Percentiles rank a stretch among this genome's conserved stretches.
Conservation (phyloP, 2,329 filamentous ascomycete species). For the Neobulgaria alba region DNA sequence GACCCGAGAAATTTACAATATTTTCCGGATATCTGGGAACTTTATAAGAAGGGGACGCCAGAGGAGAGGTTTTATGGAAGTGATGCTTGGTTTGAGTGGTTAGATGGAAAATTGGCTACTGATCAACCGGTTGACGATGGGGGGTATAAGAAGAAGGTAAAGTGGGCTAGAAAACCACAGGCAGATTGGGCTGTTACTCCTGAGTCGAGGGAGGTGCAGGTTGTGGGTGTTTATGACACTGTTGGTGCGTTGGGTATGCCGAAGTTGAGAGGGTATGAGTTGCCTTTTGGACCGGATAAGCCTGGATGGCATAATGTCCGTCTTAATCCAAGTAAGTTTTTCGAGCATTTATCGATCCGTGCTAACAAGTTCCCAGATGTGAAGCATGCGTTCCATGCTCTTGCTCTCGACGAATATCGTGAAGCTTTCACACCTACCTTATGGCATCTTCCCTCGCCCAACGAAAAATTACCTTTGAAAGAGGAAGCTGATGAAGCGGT, state of each 20-base stretch:
- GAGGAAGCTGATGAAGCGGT: too few relatives aligned
- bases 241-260: not conserved
- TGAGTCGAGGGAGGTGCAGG: too few relatives aligned
- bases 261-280: slow-evolving; percentile 5
- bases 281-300: slow-evolving; percentile 14
- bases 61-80: too few relatives aligned
- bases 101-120: too few relatives aligned
- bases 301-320: slow-evolving; percentile 26
- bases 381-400: slow-evolving; percentile 40
- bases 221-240: slow-evolving; percentile 7
- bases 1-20: not conserved
- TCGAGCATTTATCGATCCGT: too few relatives aligned
- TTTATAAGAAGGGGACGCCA: not conserved
- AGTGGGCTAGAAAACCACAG: too few relatives aligned
- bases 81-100: too few relatives aligned
- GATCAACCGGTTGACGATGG: too few relatives aligned
- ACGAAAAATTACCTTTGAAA: too few relatives aligned
- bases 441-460: slow-evolving; percentile 25
- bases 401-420: slow-evolving; percentile 40
- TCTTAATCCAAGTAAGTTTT: slow-evolving; percentile 37
- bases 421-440: slow-evolving; percentile 31
- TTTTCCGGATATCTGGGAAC: not conserved
- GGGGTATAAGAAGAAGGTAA: too few relatives aligned
- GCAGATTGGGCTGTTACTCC: too few relatives aligned
- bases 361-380: slow-evolving; percentile 35